Percentiles rank a stretch among this genome's conserved stretches.
Evolutionary conservation across 139 green algal genomes (phyloP).

Genomic region (Chlorella ohadii): DNA sequence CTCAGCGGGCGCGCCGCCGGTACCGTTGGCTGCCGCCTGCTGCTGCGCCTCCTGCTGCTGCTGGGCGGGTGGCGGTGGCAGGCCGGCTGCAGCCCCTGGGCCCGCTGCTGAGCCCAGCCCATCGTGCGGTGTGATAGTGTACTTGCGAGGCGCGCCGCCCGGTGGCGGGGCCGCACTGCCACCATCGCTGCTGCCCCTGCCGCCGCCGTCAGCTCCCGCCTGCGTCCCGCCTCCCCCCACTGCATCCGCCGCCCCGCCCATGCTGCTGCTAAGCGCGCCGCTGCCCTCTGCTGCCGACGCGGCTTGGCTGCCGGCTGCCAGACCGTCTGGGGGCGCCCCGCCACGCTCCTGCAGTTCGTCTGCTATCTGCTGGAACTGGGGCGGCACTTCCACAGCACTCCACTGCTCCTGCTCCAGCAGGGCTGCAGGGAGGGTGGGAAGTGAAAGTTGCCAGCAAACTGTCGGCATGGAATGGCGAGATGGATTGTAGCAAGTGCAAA

Average conservation of each 20-base stretch:
- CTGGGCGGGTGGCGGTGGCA: not conserved
- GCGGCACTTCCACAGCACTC: slow-evolving; percentile 61
- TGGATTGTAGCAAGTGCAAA: too few relatives aligned
- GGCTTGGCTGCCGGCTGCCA: not conserved
- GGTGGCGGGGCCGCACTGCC: not conserved
- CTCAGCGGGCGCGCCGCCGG: not conserved
- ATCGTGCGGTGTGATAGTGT: slow-evolving; percentile 29
- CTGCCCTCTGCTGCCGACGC: not conserved
- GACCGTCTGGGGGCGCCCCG: not conserved
- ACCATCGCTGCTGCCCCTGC: not conserved
- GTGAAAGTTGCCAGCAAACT: too few relatives aligned
- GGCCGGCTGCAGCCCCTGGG: not conserved
- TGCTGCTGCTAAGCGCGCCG: not conserved
- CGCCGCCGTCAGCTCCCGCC: not conserved
- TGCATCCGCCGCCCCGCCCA: not conserved
- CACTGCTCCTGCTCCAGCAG: slow-evolving; percentile 75
- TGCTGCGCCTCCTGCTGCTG: not conserved
- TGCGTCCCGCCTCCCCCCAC: not conserved
- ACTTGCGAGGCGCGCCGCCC: slow-evolving; percentile 17
- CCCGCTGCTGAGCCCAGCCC: not conserved
- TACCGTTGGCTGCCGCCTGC: not conserved
- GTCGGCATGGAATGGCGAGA: too few relatives aligned
- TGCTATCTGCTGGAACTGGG: slow-evolving; percentile 64
- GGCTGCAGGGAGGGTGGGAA: slow-evolving; percentile 10
- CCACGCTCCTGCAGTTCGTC: slow-evolving; percentile 47